Base-by-base conservation (phyloP, 2,329 filamentous ascomycete species). In the Fusarium fujikuroi region DNA sequence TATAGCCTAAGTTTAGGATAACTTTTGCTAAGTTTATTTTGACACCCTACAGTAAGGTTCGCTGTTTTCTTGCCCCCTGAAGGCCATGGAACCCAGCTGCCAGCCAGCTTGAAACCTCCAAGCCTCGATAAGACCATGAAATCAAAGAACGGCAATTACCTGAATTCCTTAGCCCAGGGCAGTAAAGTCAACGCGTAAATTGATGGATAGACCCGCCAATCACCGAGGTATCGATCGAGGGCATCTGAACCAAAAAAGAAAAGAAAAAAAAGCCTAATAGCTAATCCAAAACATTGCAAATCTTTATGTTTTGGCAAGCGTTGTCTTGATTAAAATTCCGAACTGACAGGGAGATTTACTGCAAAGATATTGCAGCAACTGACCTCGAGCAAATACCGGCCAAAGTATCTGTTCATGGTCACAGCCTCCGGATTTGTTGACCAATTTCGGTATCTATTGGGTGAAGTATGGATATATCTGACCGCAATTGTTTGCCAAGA, bases 121-220 rank as follows among this genome's bases (percentile, higher is more conserved):
- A 73, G 59, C 64, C 64, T 68, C n/a, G 42, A 53, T 16, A 52
- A 65, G 37, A 34, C 32, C 50, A 46, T 23, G 30, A 46, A 67
- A 34, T 46, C 44, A 57, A 64, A 52, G 52, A 49, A 59, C 40
- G 30, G 67, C 46, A 50, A 43, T 50, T 34, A 25, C 59, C 58
- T 43, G 47, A 40, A 49, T 34, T 36, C 49, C 49, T n/a, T 72
- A 65, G 70, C 56, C 50, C 14, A 21, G 32, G 43, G 42, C 66
- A 37, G 44, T 34, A 15, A 36, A 37, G 15, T n/a, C 32, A 28
- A 23, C 43, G 19, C 44, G 59, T 49, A 47, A 54, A 43, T 28
- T 43, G 49, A 70, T 64, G 56, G 52, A 42, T 61, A 57, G 39
- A 60, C 60, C 58, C 61, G 56, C 52, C 49, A 42, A 30, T 30